Conservation (phyloP, 1,284 basidiomycete species). For the Papiliotrema flavescens region DNA sequence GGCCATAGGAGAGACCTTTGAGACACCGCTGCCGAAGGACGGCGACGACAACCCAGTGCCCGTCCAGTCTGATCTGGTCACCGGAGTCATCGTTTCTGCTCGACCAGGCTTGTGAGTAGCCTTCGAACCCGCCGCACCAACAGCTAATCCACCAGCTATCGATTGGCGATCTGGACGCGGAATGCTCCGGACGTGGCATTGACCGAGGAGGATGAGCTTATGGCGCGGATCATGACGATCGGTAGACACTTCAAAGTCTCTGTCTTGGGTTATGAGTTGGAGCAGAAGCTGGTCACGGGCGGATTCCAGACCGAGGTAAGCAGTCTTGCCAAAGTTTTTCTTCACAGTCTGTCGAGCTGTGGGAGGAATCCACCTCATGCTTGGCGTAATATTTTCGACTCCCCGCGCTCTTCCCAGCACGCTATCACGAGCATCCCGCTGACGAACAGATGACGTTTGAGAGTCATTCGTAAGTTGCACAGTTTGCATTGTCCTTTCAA, state of each 20-base stretch:
- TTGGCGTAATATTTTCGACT: too few relatives aligned
- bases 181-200: constrained; percentile 1
- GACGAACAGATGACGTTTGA: constrained; percentile 68
- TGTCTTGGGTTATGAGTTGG: constrained; percentile 7
- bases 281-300: constrained; percentile 5
- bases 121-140: not conserved
- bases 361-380: too few relatives aligned
- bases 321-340: too few relatives aligned
- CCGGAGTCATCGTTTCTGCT: constrained; percentile 91
- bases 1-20: constrained; percentile 94
- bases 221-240: constrained; percentile 61
- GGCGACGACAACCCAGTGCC: constrained; percentile 43
- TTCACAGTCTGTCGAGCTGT: too few relatives aligned
- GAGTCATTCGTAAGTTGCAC: constrained; percentile 56
- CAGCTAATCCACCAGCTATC: constrained; percentile 73
- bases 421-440: too few relatives aligned
- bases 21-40: constrained; percentile 58
- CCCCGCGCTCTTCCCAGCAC: too few relatives aligned
- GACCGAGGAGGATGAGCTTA: constrained; percentile 50
- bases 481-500: too few relatives aligned
- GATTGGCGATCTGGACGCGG: constrained; percentile 6
- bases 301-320: constrained; percentile 62
- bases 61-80: constrained; percentile 63
- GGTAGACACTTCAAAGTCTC: constrained; percentile 7
- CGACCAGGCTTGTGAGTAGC: constrained; percentile 72